phyloP scores from a whole-genome alignment of 1,139 yeast genomes.

The Debaryomycetaceae sp. region DNA sequence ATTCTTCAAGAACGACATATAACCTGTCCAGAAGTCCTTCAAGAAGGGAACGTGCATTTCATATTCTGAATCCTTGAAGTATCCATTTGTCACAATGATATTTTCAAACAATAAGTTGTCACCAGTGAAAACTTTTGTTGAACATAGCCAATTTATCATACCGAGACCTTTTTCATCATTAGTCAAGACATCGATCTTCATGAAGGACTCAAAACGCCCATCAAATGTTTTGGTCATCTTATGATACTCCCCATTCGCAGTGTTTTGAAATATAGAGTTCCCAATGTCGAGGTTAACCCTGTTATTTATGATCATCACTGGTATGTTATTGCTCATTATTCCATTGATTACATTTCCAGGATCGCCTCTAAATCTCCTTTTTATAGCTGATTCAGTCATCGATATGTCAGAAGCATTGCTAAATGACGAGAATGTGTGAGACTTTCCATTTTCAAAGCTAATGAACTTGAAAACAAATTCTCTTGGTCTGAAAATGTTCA shows the following conservation, averaged over 20 bases:
- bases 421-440: constrained; percentile 12
- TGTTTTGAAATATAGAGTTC: neutral
- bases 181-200: constrained; percentile 20
- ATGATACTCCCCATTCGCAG: constrained; percentile 6
- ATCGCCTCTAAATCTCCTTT: constrained; percentile 4
- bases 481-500: constrained; percentile 5
- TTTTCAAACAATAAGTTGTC: constrained; percentile 21
- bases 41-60: constrained; percentile 39
- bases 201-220: constrained; percentile 28
- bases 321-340: constrained; percentile 1
- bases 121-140: constrained; percentile 27
- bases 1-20: constrained; percentile 32
- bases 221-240: constrained; percentile 17
- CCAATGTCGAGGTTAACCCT: constrained; percentile 3
- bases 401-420: constrained; percentile 8
- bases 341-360: neutral
- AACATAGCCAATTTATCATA: constrained; percentile 35
- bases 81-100: constrained; percentile 37
- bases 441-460: constrained; percentile 3
- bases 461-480: constrained; percentile 10
- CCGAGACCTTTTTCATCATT: constrained; percentile 1
- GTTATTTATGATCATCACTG: constrained; percentile 8
- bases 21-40: constrained; percentile 40
- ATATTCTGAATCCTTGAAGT: constrained; percentile 16
- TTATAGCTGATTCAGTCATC: constrained; percentile 4